Conservation (phyloP, 2,329 filamentous ascomycete species). For the Dothideomycetidae sp. region DNA sequence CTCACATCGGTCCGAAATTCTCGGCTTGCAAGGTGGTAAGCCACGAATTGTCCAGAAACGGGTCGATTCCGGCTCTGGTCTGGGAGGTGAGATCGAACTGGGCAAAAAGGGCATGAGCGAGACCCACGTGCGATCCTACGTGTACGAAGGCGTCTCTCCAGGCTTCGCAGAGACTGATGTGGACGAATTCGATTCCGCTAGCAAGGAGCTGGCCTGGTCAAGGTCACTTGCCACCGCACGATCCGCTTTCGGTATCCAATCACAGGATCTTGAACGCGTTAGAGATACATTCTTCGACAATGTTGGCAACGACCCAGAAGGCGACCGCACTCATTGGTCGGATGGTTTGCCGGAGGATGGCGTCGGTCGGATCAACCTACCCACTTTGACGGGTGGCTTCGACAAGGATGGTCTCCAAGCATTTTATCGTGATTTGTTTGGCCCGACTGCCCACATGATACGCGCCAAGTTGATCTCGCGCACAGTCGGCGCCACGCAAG, state of each 20-base stretch:
- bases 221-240: conserved; percentile 46
- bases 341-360: not conserved
- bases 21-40: conserved; percentile 38
- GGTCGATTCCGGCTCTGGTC: conserved; percentile 37
- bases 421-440: conserved; percentile 46
- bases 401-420: conserved; percentile 28
- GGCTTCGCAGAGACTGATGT: conserved; percentile 61
- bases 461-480: conserved; percentile 42
- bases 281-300: conserved; percentile 24
- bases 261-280: conserved; percentile 31
- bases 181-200: conserved; percentile 51
- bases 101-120: conserved; percentile 21
- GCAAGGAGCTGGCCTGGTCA: conserved; percentile 54
- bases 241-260: conserved; percentile 40
- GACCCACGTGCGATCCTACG: conserved; percentile 26
- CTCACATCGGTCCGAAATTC: conserved; percentile 33
- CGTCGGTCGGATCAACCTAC: conserved; percentile 23
- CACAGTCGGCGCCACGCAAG: conserved; percentile 42
- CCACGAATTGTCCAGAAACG: conserved; percentile 33
- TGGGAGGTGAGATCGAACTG: conserved; percentile 32
- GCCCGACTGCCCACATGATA: conserved; percentile 35
- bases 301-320: conserved; percentile 1
- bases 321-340: not conserved
- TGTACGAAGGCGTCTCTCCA: conserved; percentile 41
- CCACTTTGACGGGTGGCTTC: conserved; percentile 33